Evolutionary conservation across 345 rosid species (phyloP).

Genomic region (Camelina sativa): DNA sequence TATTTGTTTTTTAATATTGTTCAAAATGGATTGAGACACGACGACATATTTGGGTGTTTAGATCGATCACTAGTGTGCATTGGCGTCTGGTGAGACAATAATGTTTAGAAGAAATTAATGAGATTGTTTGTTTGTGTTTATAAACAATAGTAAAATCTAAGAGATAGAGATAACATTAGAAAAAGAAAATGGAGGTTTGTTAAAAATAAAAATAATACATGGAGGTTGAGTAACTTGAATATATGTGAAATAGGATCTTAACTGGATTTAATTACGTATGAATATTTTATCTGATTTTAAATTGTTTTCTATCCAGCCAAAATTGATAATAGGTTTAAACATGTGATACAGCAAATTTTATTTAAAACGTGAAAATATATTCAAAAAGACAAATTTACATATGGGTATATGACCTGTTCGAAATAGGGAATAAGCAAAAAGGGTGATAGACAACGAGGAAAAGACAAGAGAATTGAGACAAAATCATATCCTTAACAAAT

Average conservation of each 20-base stretch:
- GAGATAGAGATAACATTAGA: too few relatives aligned
- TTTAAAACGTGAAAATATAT: background rate
- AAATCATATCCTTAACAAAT: background rate
- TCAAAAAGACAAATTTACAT: background rate
- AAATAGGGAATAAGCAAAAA: conserved; percentile 22
- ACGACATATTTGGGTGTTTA: background rate
- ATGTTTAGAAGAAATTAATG: background rate
- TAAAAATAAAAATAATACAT: too few relatives aligned
- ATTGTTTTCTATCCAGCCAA: background rate
- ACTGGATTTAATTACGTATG: background rate
- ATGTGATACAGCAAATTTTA: background rate
- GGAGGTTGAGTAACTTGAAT: background rate
- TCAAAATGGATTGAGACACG: too few relatives aligned
- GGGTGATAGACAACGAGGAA: conserved; percentile 28
- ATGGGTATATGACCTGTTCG: conserved; percentile 17
- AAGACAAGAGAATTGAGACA: conserved; percentile 16
- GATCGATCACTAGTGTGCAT: background rate
- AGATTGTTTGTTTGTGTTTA: background rate
- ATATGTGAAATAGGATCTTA: background rate
- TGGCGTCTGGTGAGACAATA: background rate
- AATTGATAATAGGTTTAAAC: background rate
- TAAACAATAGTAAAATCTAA: too few relatives aligned
- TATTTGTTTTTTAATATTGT: too few relatives aligned
- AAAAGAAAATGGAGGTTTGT: too few relatives aligned
- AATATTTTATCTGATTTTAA: background rate